phyloP scores from a whole-genome alignment of 2,329 filamentous ascomycete species.

The Raffaelea albimanens region DNA sequence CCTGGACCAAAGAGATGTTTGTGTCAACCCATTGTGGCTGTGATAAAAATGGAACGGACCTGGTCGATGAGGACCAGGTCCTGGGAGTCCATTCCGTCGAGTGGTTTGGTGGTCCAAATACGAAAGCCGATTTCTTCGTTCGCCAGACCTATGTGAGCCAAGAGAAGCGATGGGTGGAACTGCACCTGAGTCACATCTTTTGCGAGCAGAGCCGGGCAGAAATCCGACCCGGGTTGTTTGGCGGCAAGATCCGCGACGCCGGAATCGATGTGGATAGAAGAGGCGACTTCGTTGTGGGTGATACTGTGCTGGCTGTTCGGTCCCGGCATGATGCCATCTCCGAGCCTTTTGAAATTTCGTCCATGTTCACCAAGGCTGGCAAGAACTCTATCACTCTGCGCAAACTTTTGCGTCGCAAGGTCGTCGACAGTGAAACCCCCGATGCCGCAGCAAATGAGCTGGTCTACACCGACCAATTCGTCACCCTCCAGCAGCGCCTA shows the following conservation, averaged over 20 bases:
- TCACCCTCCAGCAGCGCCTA: conserved; percentile 23
- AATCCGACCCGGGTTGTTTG: background rate
- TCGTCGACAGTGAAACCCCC: conserved; percentile 22
- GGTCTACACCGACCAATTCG: conserved; percentile 39
- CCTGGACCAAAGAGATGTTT: conserved; percentile 64
- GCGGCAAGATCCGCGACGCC: background rate
- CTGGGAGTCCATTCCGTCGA: conserved; percentile 47
- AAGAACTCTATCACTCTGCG: conserved; percentile 34
- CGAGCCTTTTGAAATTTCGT: conserved; percentile 53
- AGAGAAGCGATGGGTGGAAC: conserved; percentile 51
- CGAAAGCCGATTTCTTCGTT: conserved; percentile 50
- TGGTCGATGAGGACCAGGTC: conserved; percentile 46
- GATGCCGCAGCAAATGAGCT: conserved; percentile 45
- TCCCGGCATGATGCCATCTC: conserved; percentile 26
- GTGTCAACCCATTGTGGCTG: conserved; percentile 71
- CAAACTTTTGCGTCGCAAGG: conserved; percentile 38
- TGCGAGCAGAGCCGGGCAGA: conserved; percentile 29
- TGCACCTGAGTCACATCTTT: conserved; percentile 42
- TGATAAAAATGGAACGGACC: conserved; percentile 24
- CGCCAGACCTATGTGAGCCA: conserved; percentile 57
- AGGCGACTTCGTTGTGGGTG: conserved; percentile 35
- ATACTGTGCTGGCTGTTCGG: conserved; percentile 46
- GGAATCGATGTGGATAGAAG: background rate
- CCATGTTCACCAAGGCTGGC: conserved; percentile 17
- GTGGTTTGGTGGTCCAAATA: conserved; percentile 42